Conservation (phyloP, 2,329 filamentous ascomycete genomes). For the Botrytis squamosa region DNA sequence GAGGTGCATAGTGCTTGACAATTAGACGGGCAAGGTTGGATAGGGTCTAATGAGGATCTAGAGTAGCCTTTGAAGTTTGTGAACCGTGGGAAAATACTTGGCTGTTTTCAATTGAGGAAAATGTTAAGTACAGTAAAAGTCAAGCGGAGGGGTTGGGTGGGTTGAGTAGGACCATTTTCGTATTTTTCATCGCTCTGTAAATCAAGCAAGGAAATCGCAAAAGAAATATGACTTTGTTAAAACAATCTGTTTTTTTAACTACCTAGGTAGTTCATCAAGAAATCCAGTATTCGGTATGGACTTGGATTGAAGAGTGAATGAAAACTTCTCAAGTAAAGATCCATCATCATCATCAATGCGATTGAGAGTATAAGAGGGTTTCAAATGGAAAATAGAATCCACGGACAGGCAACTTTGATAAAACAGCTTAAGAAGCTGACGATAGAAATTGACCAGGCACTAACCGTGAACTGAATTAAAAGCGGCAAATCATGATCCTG, state of each 20-base stretch:
- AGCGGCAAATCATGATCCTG: background rate
- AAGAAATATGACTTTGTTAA: background rate
- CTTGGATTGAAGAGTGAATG: too few species aligned
- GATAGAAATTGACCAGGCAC: background rate
- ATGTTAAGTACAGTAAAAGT: background rate
- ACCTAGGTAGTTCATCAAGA: too few species aligned
- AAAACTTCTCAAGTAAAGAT: too few species aligned
- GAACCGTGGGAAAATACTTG: background rate
- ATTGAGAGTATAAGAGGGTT: too few species aligned
- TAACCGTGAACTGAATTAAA: background rate
- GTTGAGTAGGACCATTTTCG: background rate
- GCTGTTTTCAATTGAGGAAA: background rate
- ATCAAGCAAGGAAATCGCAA: background rate
- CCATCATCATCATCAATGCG: too few species aligned
- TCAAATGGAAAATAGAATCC: background rate
- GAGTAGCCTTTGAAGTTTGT: background rate
- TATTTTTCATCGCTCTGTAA: background rate
- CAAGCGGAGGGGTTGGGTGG: background rate
- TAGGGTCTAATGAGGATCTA: background rate
- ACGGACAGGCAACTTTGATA: background rate
- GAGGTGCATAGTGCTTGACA: background rate
- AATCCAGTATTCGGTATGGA: too few species aligned
- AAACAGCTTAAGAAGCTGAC: background rate
- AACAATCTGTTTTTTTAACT: too few species aligned
- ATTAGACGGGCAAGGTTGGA: background rate